Conservation (phyloP, 2,329 filamentous ascomycete species). For the Microdochium nivale region DNA sequence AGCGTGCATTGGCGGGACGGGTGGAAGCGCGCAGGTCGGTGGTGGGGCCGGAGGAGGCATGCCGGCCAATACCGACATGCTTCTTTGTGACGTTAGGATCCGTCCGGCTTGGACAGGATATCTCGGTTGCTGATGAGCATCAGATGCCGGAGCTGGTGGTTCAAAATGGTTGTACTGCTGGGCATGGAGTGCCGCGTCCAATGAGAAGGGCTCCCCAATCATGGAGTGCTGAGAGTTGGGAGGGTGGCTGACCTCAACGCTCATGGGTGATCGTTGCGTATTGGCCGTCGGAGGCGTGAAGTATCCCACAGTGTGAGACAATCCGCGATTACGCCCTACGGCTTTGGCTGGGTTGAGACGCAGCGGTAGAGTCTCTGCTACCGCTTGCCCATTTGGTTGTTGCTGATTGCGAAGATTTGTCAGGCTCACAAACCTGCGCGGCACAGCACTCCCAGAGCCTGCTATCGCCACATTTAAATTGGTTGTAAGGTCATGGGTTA, state of each 20-base stretch:
- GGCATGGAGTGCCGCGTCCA: not conserved
- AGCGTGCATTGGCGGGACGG: slow-evolving; percentile 31
- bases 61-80: slow-evolving; percentile 40
- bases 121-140: not conserved
- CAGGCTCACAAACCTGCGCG: not conserved
- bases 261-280: not conserved
- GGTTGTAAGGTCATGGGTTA: not conserved
- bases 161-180: not conserved
- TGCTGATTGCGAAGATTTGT: not conserved
- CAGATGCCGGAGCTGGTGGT: not conserved
- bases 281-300: not conserved
- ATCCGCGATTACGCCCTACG: not conserved
- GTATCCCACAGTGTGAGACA: not conserved
- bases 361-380: not conserved
- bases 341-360: not conserved
- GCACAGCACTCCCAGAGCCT: not conserved
- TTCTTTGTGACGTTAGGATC: slow-evolving; percentile 27
- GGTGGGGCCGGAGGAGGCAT: slow-evolving; percentile 46
- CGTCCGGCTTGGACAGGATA: not conserved
- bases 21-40: slow-evolving; percentile 45
- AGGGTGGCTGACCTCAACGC: not conserved
- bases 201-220: not conserved
- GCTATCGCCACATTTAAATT: not conserved
- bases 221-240: not conserved
- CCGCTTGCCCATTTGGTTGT: not conserved